These are phyloP conservation scores for Vaccinium corymbosum DNA, from an alignment of 148 eudicot genomes.

Conservation along the genomic window DNA sequence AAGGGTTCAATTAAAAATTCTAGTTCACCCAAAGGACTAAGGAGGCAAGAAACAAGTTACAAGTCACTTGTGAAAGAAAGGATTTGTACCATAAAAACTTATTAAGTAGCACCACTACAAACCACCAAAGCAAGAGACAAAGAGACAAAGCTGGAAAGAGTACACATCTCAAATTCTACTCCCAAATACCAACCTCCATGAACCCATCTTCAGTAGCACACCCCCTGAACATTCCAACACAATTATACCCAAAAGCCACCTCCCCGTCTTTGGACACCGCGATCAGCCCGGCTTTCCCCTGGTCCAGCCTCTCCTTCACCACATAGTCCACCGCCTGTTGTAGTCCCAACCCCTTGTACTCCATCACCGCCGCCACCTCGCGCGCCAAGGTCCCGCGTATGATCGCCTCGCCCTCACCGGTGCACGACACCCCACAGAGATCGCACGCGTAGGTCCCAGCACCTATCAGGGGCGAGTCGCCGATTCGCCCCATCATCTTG, in stretches of 20 bases:
- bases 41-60: background rate
- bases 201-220: constrained; percentile 78
- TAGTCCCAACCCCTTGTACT: constrained; percentile 67
- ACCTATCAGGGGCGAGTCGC: constrained; percentile 81
- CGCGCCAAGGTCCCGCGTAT: constrained; percentile 76
- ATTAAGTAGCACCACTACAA: background rate
- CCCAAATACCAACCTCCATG: constrained; percentile 84
- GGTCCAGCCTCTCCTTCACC: constrained; percentile 60
- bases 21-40: background rate
- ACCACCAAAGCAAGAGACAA: background rate
- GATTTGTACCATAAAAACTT: background rate
- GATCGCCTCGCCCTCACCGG: constrained; percentile 93
- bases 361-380: constrained; percentile 92
- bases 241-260: constrained; percentile 76
- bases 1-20: background rate
- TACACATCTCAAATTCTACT: constrained; percentile 6
- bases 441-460: constrained; percentile 84
- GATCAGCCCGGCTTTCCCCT: constrained; percentile 76
- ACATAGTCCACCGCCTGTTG: constrained; percentile 89
- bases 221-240: constrained; percentile 80
- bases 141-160: background rate
- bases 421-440: constrained; percentile 77
- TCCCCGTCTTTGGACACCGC: constrained; percentile 73
- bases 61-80: background rate
- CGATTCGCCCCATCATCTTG: constrained; percentile 75